These are phyloP conservation scores for Neurospora sp. DNA, from an alignment of 2,329 filamentous ascomycete genomes.

Conservation along the genomic window DNA sequence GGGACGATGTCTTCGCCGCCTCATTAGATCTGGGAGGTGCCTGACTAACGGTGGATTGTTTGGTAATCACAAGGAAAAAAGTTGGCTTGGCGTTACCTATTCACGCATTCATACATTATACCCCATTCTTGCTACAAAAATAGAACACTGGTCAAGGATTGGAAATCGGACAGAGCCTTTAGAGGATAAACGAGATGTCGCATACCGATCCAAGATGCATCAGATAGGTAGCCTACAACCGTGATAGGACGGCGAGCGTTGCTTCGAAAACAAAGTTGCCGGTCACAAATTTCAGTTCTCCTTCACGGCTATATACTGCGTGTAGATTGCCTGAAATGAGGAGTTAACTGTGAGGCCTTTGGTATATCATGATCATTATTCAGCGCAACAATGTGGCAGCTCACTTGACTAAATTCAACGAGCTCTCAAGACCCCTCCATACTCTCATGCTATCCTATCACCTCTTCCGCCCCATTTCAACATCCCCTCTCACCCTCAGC, in stretches of 20 bases:
- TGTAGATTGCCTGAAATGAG: not conserved
- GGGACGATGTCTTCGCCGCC: constrained; percentile 47
- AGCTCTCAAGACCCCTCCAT: not conserved
- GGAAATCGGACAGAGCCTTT: not conserved
- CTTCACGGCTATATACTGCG: not conserved
- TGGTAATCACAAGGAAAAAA: not conserved
- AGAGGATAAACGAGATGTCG: not conserved
- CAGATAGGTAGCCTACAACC: not conserved
- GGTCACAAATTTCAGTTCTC: not conserved
- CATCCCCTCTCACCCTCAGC: not conserved
- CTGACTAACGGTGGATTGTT: not conserved
- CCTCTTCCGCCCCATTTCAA: not conserved
- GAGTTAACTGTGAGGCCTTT: not conserved
- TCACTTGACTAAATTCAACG: not conserved
- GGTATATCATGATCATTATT: not conserved
- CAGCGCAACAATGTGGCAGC: not conserved
- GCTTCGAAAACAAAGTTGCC: not conserved
- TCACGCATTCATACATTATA: not conserved
- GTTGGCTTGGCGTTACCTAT: not conserved
- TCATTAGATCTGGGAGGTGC: constrained; percentile 5
- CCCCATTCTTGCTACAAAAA: not conserved
- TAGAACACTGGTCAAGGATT: not conserved
- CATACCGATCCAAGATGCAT: not conserved
- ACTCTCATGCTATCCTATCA: not conserved
- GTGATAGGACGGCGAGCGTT: not conserved